A percentile compares a stretch with the other conserved stretches of the same genome.
phyloP scores from a whole-genome alignment of 2,329 filamentous ascomycete genomes.

The Pyricularia sp. region DNA sequence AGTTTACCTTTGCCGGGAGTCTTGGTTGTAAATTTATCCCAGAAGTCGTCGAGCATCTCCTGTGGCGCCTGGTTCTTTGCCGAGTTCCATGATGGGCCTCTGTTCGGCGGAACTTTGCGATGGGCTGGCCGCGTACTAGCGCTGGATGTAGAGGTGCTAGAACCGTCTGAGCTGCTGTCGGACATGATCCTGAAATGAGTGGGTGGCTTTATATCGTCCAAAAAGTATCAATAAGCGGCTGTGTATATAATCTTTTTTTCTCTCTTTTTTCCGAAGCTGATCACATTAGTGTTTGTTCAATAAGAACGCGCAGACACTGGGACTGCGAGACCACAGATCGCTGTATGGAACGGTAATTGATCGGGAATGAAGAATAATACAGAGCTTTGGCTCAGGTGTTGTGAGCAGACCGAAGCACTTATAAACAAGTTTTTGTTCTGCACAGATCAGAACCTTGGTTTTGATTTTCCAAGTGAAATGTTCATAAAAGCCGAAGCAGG shows the following conservation, averaged over 20 bases:
- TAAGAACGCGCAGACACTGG: background rate
- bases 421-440: background rate
- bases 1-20: constrained; percentile 55
- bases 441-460: background rate
- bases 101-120: background rate
- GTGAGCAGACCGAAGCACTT: background rate
- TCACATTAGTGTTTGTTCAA: background rate
- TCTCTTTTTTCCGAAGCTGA: no score
- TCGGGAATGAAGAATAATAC: background rate
- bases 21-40: constrained; percentile 62
- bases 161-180: background rate
- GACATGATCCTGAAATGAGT: background rate
- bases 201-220: background rate
- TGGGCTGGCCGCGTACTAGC: background rate
- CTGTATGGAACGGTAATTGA: background rate
- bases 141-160: background rate
- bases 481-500: background rate
- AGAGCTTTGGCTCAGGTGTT: background rate
- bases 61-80: constrained; percentile 54
- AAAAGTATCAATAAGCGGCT: background rate
- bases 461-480: background rate
- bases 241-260: background rate
- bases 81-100: background rate
- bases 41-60: constrained; percentile 61
- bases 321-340: background rate